Base-by-base conservation (phyloP, 306 rosid genomes). In the Acacia acuminata region DNA sequence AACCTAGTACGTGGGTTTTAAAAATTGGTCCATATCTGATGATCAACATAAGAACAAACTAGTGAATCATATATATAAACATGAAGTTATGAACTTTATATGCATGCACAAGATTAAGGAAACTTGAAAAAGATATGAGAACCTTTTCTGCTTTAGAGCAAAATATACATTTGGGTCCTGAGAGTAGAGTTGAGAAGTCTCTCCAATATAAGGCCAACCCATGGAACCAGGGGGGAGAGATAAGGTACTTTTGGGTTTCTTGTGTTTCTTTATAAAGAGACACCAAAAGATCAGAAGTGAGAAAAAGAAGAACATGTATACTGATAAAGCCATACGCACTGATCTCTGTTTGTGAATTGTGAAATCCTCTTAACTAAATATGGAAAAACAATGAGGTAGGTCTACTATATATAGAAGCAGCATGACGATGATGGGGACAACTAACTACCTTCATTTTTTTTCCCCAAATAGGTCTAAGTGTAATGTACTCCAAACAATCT, bases 151-250 rank as follows among this genome's bases (percentile, higher is more conserved):
- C 87, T 89, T 94, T 19, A 88, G 47, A 51, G 94, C 76, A 79
- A 93, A 94, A 86, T 93, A 93, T 73, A 88, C 66, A 76, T 87
- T 87, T 20, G 98, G 98, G 82, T 93, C 90, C 58, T 86, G 89
- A 77, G 98, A 94, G 45, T 94, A 94, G 71, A 94, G 94, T 74
- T 91, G 97, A 42, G 89, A 90, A 40, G 97, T 94, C 71, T 94
- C 91, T 73, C 97, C 97, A 4, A 93, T 55, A 60, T 76, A 91
- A 83, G 97, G 97, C 97, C 94, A 90, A 30, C 98, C 98, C 95
- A 90, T 83, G 78, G 97, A 91, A 30, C 98, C 98, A 10, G 98
- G 97, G 36, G 98, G 97, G 71, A 91, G 97, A 81, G 83, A 84
- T n/a, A 81, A 38, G 45, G 27, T 11, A 8, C 16, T 42, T 67